Evolutionary conservation across 306 rosid species (phyloP).

Genomic region (Cucumis hystrix): DNA sequence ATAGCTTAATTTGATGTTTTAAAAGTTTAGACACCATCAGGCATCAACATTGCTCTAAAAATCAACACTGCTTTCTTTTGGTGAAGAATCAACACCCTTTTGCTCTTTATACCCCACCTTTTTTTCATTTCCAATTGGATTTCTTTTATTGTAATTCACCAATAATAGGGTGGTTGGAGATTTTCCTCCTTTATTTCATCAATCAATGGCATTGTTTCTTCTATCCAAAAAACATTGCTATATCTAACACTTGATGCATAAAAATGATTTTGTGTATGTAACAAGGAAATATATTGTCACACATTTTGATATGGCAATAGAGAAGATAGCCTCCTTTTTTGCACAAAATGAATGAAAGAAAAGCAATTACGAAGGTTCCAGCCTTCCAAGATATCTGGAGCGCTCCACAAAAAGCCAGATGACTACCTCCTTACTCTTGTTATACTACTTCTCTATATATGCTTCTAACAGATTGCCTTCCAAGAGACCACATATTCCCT

Average conservation of each 20-base stretch:
- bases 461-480: not conserved
- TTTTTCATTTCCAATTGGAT: no score
- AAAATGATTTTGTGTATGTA: not conserved
- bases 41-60: no score
- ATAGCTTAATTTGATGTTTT: not conserved
- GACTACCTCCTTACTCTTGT: not conserved
- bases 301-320: not conserved
- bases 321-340: not conserved
- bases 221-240: not conserved
- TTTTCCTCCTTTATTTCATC: no score
- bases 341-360: not conserved
- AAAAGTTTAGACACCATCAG: not conserved
- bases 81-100: no score
- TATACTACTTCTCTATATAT: not conserved
- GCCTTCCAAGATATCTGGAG: not conserved
- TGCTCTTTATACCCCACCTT: no score
- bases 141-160: no score
- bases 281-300: not conserved
- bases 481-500: not conserved
- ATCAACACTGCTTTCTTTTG: no score
- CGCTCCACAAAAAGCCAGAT: not conserved
- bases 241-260: conserved; percentile 6
- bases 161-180: no score
- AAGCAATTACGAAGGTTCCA: not conserved
- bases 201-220: no score